phyloP scores from a whole-genome alignment of 2,329 filamentous ascomycete species.

The Fusarium nodosum region DNA sequence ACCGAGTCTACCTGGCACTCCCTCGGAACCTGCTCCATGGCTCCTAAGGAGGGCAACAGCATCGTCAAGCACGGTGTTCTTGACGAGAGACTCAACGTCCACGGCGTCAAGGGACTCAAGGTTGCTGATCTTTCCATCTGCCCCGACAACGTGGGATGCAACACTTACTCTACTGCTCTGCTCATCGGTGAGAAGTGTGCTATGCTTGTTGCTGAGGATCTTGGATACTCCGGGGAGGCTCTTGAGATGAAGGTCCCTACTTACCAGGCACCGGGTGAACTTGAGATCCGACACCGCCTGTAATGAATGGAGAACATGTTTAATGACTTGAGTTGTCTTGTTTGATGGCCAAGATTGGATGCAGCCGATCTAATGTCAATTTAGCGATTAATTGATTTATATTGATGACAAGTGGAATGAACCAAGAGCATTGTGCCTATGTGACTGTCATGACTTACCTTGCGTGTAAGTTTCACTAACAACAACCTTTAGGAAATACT shows the following conservation, averaged over 20 bases:
- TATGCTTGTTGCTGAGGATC: conserved; percentile 77
- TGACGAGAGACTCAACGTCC: conserved; percentile 82
- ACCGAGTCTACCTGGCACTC: conserved; percentile 73
- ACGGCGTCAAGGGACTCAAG: conserved; percentile 82
- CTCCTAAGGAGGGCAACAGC: conserved; percentile 79
- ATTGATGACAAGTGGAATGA: background rate
- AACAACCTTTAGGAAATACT: background rate
- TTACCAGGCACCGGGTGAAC: conserved; percentile 70
- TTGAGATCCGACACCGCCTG: conserved; percentile 57
- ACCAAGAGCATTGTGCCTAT: too few relatives aligned
- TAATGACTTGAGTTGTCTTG: background rate
- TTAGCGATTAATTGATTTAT: conserved; percentile 22
- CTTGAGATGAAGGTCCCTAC: conserved; percentile 82
- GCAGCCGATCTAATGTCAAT: conserved; percentile 10
- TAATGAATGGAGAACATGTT: conserved; percentile 44
- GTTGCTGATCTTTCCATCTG: conserved; percentile 82
- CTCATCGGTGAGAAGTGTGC: conserved; percentile 56
- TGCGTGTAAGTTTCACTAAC: background rate
- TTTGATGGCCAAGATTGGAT: conserved; percentile 13
- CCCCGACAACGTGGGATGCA: conserved; percentile 82
- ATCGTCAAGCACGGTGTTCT: conserved; percentile 85
- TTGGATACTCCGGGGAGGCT: conserved; percentile 79
- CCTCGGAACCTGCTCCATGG: conserved; percentile 80
- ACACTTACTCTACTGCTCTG: conserved; percentile 63
- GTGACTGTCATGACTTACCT: background rate